A percentile compares a stretch with the other conserved stretches of the same genome.
Evolutionary conservation across 2,329 filamentous ascomycete species (phyloP).

Genomic region (Zasmidium angulare): DNA sequence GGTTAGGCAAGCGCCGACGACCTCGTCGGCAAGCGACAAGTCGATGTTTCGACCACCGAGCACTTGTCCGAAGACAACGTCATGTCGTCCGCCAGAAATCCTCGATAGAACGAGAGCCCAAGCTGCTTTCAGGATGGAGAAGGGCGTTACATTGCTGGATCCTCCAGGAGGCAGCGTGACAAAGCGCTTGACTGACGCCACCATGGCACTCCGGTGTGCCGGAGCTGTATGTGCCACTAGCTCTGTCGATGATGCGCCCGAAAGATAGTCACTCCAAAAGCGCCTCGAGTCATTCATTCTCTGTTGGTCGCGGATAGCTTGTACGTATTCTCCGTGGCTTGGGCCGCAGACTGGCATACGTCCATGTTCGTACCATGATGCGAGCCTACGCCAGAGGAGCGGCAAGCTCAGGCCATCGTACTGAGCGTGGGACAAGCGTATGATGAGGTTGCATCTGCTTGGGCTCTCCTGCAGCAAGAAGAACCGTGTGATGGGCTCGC

Average conservation of each 20-base stretch:
- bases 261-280: conserved; percentile 22
- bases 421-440: conserved; percentile 36
- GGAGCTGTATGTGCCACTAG: conserved; percentile 2
- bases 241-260: conserved; percentile 6
- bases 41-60: conserved; percentile 12
- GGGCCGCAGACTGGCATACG: conserved; percentile 3
- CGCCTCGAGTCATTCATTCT: neutral
- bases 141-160: neutral
- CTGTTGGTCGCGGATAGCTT: neutral
- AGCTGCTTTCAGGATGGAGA: conserved; percentile 55
- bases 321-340: conserved; percentile 8
- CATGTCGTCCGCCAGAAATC: conserved; percentile 48
- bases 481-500: too few species aligned
- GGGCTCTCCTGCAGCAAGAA: conserved; percentile 26
- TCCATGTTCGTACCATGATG: too few species aligned
- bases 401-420: conserved; percentile 28
- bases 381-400: too few species aligned
- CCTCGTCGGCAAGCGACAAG: conserved; percentile 3
- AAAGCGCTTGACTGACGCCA: conserved; percentile 17
- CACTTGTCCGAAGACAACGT: conserved; percentile 55
- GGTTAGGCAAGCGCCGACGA: conserved; percentile 11
- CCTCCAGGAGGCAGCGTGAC: conserved; percentile 21
- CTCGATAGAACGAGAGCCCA: conserved; percentile 59
- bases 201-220: neutral
- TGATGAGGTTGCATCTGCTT: conserved; percentile 21